A percentile compares a stretch with the other conserved stretches of the same genome.
Evolutionary conservation across 164 flowering plant species (phyloP).

Genomic region (Houttuynia cordata): DNA sequence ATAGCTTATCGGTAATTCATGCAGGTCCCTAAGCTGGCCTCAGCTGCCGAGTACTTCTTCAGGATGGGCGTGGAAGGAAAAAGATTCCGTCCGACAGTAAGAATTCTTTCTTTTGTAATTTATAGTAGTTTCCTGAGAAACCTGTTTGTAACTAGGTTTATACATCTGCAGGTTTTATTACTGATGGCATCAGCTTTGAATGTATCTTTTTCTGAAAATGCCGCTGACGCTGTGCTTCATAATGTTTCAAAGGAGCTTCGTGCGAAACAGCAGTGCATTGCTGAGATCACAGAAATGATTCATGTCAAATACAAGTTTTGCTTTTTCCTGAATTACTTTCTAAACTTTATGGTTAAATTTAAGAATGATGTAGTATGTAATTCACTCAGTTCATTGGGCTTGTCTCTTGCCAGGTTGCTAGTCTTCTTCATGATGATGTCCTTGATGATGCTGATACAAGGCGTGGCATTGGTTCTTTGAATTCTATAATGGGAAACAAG

Average conservation of each 20-base stretch:
- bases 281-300: conserved; percentile 97
- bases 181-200: conserved; percentile 87
- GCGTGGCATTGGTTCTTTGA: conserved; percentile 86
- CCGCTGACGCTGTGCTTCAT: conserved; percentile 20
- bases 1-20: conserved; percentile 2
- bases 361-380: no score
- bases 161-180: conserved; percentile 56
- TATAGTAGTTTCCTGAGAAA: not conserved
- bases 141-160: not conserved
- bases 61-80: conserved; percentile 95
- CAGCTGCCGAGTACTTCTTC: conserved; percentile 95
- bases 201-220: conserved; percentile 24
- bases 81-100: conserved; percentile 88
- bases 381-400: not conserved
- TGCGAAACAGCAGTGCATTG: conserved; percentile 62
- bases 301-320: conserved; percentile 27
- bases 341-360: not conserved
- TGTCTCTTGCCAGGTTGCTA: conserved; percentile 56
- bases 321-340: not conserved
- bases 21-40: conserved; percentile 93
- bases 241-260: conserved; percentile 40
- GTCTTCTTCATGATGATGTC: conserved; percentile 98
- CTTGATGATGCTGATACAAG: conserved; percentile 96
- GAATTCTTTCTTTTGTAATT: not conserved
- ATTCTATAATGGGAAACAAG: conserved; percentile 94